Evolutionary conservation across 768 basidiomycete species (phyloP).

Genomic region (Lyophyllum decastes): DNA sequence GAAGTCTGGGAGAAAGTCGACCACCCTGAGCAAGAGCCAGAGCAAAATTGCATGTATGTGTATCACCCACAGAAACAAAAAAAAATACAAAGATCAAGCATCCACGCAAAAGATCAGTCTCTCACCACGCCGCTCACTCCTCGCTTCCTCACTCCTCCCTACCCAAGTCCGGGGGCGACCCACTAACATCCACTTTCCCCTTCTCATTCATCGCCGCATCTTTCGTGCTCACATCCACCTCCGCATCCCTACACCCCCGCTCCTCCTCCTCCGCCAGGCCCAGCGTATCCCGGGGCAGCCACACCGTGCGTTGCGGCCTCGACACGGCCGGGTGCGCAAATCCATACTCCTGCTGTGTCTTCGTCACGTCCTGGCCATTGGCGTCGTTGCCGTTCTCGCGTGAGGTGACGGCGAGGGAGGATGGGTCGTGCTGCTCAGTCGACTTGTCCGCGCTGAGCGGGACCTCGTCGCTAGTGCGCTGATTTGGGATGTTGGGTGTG

Average conservation of each 20-base stretch:
- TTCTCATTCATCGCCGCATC: conserved; percentile 61
- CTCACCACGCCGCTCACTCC: not conserved
- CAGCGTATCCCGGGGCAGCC: conserved; percentile 80
- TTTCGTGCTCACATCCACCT: conserved; percentile 48
- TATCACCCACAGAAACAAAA: not conserved
- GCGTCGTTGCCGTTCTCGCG: conserved; percentile 1
- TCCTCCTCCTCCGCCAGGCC: conserved; percentile 68
- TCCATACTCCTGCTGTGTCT: conserved; percentile 50
- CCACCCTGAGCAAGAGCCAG: too few species aligned
- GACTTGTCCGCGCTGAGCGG: not conserved
- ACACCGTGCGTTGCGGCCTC: conserved; percentile 74
- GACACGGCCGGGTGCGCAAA: conserved; percentile 88
- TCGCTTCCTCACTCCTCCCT: conserved; percentile 7
- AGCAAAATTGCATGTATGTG: too few species aligned
- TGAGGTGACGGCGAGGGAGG: not conserved
- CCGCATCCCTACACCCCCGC: conserved; percentile 48
- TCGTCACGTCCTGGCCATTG: conserved; percentile 5
- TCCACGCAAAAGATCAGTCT: not conserved
- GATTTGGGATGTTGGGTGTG: not conserved
- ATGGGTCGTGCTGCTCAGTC: not conserved
- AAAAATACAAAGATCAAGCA: not conserved
- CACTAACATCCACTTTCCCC: conserved; percentile 58
- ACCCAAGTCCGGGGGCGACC: conserved; percentile 32
- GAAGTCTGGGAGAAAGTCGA: too few species aligned
- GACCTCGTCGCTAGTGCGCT: conserved; percentile 1